Conservation (phyloP, 441 rosid genomes). For the Brassica balearica region DNA sequence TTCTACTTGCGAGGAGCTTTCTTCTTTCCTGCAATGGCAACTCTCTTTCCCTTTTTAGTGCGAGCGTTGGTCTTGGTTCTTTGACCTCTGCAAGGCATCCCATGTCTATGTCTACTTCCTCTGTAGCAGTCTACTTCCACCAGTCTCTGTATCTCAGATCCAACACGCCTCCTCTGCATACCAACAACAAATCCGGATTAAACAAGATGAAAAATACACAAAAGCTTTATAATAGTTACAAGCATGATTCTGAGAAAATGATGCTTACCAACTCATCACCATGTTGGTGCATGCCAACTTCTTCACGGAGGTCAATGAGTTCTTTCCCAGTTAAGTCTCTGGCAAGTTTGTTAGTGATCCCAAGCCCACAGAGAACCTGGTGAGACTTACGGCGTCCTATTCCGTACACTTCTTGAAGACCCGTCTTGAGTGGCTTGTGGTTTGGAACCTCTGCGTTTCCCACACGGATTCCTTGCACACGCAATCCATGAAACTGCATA, state of each 20-base stretch:
- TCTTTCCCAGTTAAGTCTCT: constrained; percentile 68
- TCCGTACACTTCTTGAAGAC: constrained; percentile 71
- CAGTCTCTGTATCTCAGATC: constrained; percentile 65
- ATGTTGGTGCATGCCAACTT: constrained; percentile 61
- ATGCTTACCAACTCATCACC: constrained; percentile 68
- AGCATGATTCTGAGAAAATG: neutral
- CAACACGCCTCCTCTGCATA: constrained; percentile 44
- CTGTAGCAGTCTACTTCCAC: constrained; percentile 89
- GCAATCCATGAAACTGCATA: constrained; percentile 53
- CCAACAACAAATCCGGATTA: neutral
- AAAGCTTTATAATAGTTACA: neutral
- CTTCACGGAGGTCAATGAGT: constrained; percentile 67
- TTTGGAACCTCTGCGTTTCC: constrained; percentile 80
- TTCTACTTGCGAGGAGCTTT: constrained; percentile 40
- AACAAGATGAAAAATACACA: neutral
- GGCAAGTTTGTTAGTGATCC: constrained; percentile 61
- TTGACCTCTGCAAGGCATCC: constrained; percentile 92
- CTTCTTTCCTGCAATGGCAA: constrained; percentile 82
- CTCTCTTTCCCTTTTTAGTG: constrained; percentile 81
- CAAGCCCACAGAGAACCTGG: constrained; percentile 64
- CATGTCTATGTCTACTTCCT: constrained; percentile 80
- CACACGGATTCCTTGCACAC: constrained; percentile 65
- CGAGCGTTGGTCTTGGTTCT: constrained; percentile 81
- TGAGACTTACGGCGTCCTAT: constrained; percentile 70
- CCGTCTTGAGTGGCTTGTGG: constrained; percentile 54